Evolutionary conservation across 2,329 filamentous ascomycete species (phyloP).

Genomic region (Coniochaeta sp.): DNA sequence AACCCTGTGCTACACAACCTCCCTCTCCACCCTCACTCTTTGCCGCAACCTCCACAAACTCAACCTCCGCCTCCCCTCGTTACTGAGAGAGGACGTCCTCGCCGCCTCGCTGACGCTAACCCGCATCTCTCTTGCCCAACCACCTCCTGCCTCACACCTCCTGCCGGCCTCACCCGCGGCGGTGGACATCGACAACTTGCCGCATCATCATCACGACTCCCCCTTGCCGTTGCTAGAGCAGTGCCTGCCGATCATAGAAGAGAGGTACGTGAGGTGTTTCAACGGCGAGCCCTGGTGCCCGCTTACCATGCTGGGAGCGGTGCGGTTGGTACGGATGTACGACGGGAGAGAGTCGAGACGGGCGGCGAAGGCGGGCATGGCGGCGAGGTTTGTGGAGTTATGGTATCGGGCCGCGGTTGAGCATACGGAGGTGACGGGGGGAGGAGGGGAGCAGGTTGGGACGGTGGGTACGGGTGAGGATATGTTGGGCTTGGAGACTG

Average conservation of each 20-base stretch:
- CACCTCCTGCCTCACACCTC: slow-evolving; percentile 8
- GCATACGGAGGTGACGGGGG: too few species aligned
- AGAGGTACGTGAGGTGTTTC: slow-evolving; percentile 14
- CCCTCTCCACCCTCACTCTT: slow-evolving; percentile 14
- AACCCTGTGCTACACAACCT: slow-evolving; percentile 13
- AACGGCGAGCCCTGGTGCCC: slow-evolving; percentile 17
- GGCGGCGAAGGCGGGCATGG: slow-evolving; percentile 10
- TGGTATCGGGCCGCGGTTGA: too few species aligned
- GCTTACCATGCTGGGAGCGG: slow-evolving; percentile 14
- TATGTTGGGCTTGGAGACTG: not conserved
- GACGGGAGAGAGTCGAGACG: slow-evolving; percentile 9
- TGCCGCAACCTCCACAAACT: too few species aligned
- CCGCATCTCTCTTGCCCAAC: slow-evolving; percentile 12
- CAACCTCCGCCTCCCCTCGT: slow-evolving; percentile 10
- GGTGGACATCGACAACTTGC: not conserved
- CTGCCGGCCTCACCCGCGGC: not conserved
- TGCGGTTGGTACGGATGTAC: slow-evolving; percentile 16
- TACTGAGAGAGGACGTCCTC: slow-evolving; percentile 16
- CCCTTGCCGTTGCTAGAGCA: slow-evolving; percentile 14
- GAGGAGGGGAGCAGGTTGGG: too few species aligned
- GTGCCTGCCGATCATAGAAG: slow-evolving; percentile 15
- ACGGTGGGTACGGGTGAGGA: too few species aligned
- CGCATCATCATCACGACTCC: not conserved
- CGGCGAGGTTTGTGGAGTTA: slow-evolving; percentile 13
- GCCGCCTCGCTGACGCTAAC: slow-evolving; percentile 13